phyloP scores from a whole-genome alignment of 2,329 filamentous ascomycete genomes.

The Sporothrix pallida region DNA sequence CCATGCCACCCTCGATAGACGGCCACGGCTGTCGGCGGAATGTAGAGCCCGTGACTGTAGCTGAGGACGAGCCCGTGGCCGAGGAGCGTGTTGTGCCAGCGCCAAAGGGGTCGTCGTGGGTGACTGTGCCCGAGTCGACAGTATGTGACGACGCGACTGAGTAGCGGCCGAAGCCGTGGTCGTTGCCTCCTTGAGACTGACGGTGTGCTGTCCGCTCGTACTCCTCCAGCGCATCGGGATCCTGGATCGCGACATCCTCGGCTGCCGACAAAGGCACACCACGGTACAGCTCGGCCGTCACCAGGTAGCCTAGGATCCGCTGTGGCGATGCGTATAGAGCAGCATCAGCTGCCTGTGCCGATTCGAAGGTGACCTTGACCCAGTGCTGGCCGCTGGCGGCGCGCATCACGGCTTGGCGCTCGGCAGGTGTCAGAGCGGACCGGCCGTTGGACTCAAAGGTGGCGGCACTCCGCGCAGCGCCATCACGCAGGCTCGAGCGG shows the following conservation, averaged over 20 bases:
- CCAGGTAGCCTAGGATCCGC: constrained; percentile 70
- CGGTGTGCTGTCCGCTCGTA: constrained; percentile 25
- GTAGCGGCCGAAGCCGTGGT: constrained; percentile 42
- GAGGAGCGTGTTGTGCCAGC: not conserved
- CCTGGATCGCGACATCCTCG: constrained; percentile 67
- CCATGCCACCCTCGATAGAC: not conserved
- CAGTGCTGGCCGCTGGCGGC: constrained; percentile 87
- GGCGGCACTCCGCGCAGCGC: constrained; percentile 61
- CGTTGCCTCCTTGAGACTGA: constrained; percentile 38
- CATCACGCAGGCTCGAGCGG: constrained; percentile 75
- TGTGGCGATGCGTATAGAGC: constrained; percentile 74
- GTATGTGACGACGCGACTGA: constrained; percentile 59
- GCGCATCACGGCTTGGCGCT: constrained; percentile 72
- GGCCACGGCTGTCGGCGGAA: constrained; percentile 26
- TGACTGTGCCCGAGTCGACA: constrained; percentile 62
- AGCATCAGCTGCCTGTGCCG: constrained; percentile 70
- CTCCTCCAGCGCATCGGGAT: constrained; percentile 48
- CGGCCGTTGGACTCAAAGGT: constrained; percentile 50
- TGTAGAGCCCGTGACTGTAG: constrained; percentile 36
- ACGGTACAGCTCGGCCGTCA: constrained; percentile 73
- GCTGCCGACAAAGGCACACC: constrained; percentile 63
- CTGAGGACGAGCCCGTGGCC: constrained; percentile 27
- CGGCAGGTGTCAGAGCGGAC: constrained; percentile 69
- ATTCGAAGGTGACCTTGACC: constrained; percentile 87
- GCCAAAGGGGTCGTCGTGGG: constrained; percentile 45